Base-by-base conservation (phyloP, 192 early-diverging fungal species). In the Dissophora ornata region DNA sequence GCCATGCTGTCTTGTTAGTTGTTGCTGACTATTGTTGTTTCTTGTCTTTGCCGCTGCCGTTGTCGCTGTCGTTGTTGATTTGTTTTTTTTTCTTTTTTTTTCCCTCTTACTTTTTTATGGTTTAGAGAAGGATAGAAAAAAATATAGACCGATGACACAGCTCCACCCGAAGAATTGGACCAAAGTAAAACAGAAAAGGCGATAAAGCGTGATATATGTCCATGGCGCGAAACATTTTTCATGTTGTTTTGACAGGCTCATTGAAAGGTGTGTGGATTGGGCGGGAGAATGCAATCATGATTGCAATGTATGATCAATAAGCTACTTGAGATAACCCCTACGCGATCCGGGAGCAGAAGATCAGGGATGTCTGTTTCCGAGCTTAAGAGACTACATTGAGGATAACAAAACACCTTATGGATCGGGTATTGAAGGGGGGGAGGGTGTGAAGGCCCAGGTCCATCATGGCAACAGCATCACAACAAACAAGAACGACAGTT, bases 361-460 rank as follows among this genome's bases (percentile, higher is more conserved):
- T 21, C 8, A 47, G 19, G 45, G 19, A 22, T 47, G 19, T 47
- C 7, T 22, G 45, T 47, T 13, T n/a, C 21, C 19, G 16, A 47
- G 16, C 19, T 19, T 13, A 47, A 16, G 19, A 47, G 8, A 47
- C 36, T 9, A 12, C 7, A 38, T 12, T 9, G 36, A 38, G 12
- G 12, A 6, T 47, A 22, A 47, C 18, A 47, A 47, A 18, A 5
- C 6, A 18, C 18, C 18, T 12, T 18, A 47, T 47, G 50, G 50
- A 29, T 21, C 24, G 24, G 50, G 50, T 32, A 32, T 52, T 29
- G 12, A 52, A 38, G 12, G 12, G 36, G 12, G 36, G 36, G n/a
- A n/a, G n/a, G n/a, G n/a, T n/a, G n/a, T n/a, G n/a, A n/a, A n/a
- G 52, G 52, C 25, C 52, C 52, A 54, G 52, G 52, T 32, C 52